Base-by-base conservation (phyloP, 768 basidiomycete genomes). In the Lactarius psammicola region DNA sequence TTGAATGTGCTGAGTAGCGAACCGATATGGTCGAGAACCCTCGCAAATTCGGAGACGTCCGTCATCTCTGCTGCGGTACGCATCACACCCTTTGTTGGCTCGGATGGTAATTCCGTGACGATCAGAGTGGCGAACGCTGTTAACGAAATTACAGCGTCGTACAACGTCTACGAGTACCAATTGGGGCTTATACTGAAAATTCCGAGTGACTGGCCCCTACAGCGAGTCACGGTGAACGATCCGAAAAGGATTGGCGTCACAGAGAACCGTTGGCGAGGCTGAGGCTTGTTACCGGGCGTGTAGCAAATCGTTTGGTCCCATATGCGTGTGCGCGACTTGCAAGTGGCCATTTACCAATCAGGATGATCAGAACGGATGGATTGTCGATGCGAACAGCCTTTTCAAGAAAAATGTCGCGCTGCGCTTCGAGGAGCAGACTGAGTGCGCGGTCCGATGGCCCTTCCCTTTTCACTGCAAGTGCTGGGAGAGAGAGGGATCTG, bases 401-500 rank as follows among this genome's bases (percentile, higher is more conserved):
- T 98, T 98, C 84, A 95, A 95, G 78, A 93, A 90, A 77, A 98
- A 98, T 73, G 94, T 95, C 53, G 81, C 86, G 0, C 81, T 92
- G 23, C 94, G 98, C 75, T 99, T 98, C 72, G 93, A 96, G 69
- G 96, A 96, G 6, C 90, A 95, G 74, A 91, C 92, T 2, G 94
- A 96, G 71, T 99, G 97, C 75, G 93, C 96, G 1, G 98, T 99
- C 66, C 95, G 94, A 71, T 73, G 89, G 73, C 63, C 17, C 34
- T 23, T 20, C 11, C 18, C 6, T 33, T 23, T 28, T 49, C n/a
- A n/a, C n/a, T n/a, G n/a, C n/a, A n/a, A n/a, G 13, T 15, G 20
- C 20, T 7, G 31, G 30, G 33, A 36, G 36, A 7, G 51, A 67
- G 33, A 26, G 55, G 49, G n/a, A n/a, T 51, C 56, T 38, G 53